These are phyloP conservation scores for Plectosphaerella plurivora DNA, from an alignment of 2,329 filamentous ascomycete species.

Conservation along the genomic window DNA sequence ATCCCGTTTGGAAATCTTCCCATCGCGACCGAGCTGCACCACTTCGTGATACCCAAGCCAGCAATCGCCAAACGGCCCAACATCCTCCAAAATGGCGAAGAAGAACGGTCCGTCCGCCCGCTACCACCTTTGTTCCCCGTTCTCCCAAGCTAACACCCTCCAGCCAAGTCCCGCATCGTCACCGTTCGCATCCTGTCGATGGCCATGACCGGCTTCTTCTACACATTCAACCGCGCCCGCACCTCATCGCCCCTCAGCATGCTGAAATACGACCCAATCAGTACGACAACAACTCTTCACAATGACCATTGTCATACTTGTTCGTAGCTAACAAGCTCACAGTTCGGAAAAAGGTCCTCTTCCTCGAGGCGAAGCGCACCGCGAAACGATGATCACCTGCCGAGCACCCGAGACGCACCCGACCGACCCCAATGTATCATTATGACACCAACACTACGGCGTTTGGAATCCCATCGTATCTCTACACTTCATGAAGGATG, in stretches of 20 bases:
- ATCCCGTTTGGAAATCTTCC: slow-evolving; percentile 6
- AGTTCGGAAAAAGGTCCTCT: slow-evolving; percentile 95
- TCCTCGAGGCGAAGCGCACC: slow-evolving; percentile 87
- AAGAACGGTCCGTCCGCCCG: slow-evolving; percentile 5
- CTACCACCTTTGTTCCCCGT: too few relatives aligned
- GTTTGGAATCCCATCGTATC: slow-evolving; percentile 2
- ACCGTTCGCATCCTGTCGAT: slow-evolving; percentile 94
- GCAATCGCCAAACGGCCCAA: slow-evolving; percentile 1
- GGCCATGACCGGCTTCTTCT: slow-evolving; percentile 98
- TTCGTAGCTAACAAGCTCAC: slow-evolving; percentile 1
- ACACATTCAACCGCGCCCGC: slow-evolving; percentile 81
- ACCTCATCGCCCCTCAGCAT: slow-evolving; percentile 83
- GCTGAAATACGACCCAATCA: slow-evolving; percentile 97
- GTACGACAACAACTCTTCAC: slow-evolving; percentile 40
- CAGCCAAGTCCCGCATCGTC: slow-evolving; percentile 88
- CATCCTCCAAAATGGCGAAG: slow-evolving; percentile 11
- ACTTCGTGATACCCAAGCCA: neutral
- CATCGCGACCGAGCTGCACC: neutral
- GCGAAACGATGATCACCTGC: slow-evolving; percentile 39
- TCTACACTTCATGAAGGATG: neutral
- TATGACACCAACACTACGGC: slow-evolving; percentile 12
- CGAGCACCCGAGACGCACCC: neutral
- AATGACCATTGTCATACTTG: neutral
- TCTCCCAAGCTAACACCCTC: slow-evolving; percentile 1
- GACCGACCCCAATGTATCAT: slow-evolving; percentile 8